These are phyloP conservation scores for Fraxinus xanthoxyloides DNA, from an alignment of 305 asterid genomes.

Conservation along the genomic window DNA sequence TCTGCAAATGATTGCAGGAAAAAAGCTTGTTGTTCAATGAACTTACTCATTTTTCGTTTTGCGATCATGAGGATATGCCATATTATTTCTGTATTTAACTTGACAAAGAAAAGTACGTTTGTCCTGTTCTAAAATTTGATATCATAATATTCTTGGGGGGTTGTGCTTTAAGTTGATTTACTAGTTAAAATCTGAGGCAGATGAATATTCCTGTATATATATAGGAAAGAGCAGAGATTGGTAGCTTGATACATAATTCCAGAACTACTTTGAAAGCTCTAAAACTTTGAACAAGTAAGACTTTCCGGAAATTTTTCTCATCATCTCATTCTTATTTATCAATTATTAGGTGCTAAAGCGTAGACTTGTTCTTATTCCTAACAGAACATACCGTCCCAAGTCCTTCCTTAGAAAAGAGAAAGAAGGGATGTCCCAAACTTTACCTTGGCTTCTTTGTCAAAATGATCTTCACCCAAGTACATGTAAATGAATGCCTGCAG, in stretches of 20 bases:
- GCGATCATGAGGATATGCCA: conserved; percentile 19
- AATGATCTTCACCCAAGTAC: conserved; percentile 76
- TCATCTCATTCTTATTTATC: conserved; percentile 32
- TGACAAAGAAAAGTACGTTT: conserved; percentile 12
- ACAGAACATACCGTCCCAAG: conserved; percentile 24
- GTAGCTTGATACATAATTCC: conserved; percentile 16
- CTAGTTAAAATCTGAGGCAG: conserved; percentile 6
- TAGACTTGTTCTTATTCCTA: conserved; percentile 33
- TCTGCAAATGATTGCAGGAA: not conserved
- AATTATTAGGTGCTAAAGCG: conserved; percentile 32
- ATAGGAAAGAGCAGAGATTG: conserved; percentile 11
- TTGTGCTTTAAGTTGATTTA: not conserved
- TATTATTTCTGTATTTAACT: conserved; percentile 8
- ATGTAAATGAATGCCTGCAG: conserved; percentile 62
- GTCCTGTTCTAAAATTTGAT: not conserved
- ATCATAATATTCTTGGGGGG: not conserved
- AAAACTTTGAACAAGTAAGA: not conserved
- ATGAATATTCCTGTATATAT: conserved; percentile 7
- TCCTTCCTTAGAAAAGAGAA: conserved; percentile 41
- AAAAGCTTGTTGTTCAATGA: conserved; percentile 23
- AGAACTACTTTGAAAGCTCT: conserved; percentile 15
- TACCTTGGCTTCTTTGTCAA: conserved; percentile 76
- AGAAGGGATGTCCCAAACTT: conserved; percentile 62
- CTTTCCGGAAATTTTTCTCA: conserved; percentile 8
- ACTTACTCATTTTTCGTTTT: conserved; percentile 28